Conservation (phyloP, 2,329 filamentous ascomycete species). For the Penicillium sp. region DNA sequence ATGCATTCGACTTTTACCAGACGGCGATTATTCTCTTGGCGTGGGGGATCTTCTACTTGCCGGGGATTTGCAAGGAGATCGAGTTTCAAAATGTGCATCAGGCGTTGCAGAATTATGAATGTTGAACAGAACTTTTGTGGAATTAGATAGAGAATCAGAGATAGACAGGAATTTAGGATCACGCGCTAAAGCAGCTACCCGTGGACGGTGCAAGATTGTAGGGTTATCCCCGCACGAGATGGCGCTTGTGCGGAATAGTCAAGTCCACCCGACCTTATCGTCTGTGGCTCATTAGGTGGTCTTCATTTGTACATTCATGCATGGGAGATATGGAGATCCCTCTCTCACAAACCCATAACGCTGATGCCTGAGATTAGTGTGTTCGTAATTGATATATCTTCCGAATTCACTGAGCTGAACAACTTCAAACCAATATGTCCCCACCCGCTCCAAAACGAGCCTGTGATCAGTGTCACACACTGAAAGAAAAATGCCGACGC, state of each 20-base stretch:
- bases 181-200: background rate
- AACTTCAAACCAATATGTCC: background rate
- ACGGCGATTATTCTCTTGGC: background rate
- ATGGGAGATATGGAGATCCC: background rate
- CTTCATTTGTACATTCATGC: background rate
- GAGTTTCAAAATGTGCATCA: background rate
- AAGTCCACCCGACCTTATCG: background rate
- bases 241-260: background rate
- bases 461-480: constrained; percentile 17
- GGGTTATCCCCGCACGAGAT: background rate
- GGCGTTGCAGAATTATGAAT: background rate
- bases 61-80: background rate
- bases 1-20: background rate
- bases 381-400: background rate
- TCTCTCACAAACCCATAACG: background rate
- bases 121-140: background rate
- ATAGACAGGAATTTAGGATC: background rate
- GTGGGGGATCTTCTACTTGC: background rate
- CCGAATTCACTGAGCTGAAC: background rate
- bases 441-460: constrained; percentile 3
- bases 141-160: too few species aligned
- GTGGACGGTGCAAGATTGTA: background rate
- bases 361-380: background rate
- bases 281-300: background rate
- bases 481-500: constrained; percentile 21